phyloP scores from a whole-genome alignment of 805 yeast genomes.

The Cyberlindnera mycetangii region DNA sequence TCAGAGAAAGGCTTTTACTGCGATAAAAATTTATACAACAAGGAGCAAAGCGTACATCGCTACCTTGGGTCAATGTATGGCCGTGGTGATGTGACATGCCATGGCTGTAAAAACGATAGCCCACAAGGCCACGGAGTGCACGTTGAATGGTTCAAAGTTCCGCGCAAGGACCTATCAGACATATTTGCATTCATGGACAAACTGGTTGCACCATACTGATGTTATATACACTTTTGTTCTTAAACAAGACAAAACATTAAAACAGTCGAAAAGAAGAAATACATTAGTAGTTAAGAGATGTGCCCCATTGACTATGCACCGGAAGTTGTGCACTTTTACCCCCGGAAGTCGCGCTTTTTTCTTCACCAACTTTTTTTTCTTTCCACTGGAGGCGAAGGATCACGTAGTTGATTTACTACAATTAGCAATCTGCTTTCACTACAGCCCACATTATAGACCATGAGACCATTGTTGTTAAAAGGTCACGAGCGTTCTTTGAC shows the following conservation, averaged over 20 bases:
- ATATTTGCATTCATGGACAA: conserved; percentile 19
- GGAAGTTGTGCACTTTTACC: background rate
- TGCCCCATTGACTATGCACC: background rate
- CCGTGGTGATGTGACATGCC: conserved; percentile 25
- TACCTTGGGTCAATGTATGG: conserved; percentile 18
- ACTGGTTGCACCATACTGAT: conserved; percentile 2
- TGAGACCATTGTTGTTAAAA: conserved; percentile 73
- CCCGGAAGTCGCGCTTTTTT: conserved; percentile 2
- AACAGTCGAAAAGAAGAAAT: background rate
- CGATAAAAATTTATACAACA: conserved; percentile 5
- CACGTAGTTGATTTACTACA: background rate
- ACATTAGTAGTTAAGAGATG: background rate
- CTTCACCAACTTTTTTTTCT: conserved; percentile 4
- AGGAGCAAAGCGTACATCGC: conserved; percentile 24
- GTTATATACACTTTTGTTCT: background rate
- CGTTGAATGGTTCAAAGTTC: conserved; percentile 28
- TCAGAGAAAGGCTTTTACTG: conserved; percentile 19
- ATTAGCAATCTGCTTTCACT: background rate
- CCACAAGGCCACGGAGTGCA: conserved; percentile 19
- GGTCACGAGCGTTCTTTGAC: conserved; percentile 98
- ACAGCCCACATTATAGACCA: conserved; percentile 23
- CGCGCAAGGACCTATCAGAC: conserved; percentile 13
- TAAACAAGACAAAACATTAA: too few species aligned
- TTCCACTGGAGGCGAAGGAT: background rate
- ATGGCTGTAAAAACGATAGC: conserved; percentile 19